phyloP scores from a whole-genome alignment of 2,329 filamentous ascomycete species.

The Verticillium albo-atrum region DNA sequence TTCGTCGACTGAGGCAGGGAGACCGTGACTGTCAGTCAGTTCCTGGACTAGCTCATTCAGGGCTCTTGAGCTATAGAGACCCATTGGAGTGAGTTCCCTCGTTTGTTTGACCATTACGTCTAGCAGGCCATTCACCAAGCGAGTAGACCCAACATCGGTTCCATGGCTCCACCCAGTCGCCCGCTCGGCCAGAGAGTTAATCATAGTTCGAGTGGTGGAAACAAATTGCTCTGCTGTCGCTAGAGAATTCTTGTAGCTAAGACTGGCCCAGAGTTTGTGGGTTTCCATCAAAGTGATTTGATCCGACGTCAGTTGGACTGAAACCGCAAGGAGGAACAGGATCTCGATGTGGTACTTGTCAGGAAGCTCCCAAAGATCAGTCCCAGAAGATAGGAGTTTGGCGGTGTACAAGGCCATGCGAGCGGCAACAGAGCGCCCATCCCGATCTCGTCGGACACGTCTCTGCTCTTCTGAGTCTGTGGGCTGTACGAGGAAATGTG shows the following conservation, averaged over 20 bases:
- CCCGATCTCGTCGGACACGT: slow-evolving; percentile 53
- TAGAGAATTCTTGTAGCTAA: slow-evolving; percentile 29
- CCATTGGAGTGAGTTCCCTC: slow-evolving; percentile 33
- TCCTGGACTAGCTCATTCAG: slow-evolving; percentile 46
- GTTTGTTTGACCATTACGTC: slow-evolving; percentile 39
- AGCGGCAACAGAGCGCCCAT: slow-evolving; percentile 67
- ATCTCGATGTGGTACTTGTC: slow-evolving; percentile 41
- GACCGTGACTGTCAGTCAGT: slow-evolving; percentile 43
- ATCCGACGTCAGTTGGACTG: slow-evolving; percentile 47
- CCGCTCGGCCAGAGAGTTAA: slow-evolving; percentile 27
- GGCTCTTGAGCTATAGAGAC: slow-evolving; percentile 49
- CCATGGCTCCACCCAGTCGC: slow-evolving; percentile 33
- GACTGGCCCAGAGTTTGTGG: slow-evolving; percentile 41
- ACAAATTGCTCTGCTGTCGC: slow-evolving; percentile 39
- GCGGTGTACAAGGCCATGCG: slow-evolving; percentile 70
- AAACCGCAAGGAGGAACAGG: slow-evolving; percentile 46
- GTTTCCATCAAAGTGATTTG: slow-evolving; percentile 42
- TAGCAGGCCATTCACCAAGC: slow-evolving; percentile 36
- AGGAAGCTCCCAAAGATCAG: slow-evolving; percentile 34
- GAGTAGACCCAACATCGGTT: slow-evolving; percentile 24
- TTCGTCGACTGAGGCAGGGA: slow-evolving; percentile 39
- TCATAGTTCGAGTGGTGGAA: slow-evolving; percentile 29
- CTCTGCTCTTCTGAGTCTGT: slow-evolving; percentile 16
- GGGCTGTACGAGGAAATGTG: slow-evolving; percentile 56
- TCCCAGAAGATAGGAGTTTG: slow-evolving; percentile 45